phyloP scores from a whole-genome alignment of 257 asterid genomes.

The Salvia hispanica region DNA sequence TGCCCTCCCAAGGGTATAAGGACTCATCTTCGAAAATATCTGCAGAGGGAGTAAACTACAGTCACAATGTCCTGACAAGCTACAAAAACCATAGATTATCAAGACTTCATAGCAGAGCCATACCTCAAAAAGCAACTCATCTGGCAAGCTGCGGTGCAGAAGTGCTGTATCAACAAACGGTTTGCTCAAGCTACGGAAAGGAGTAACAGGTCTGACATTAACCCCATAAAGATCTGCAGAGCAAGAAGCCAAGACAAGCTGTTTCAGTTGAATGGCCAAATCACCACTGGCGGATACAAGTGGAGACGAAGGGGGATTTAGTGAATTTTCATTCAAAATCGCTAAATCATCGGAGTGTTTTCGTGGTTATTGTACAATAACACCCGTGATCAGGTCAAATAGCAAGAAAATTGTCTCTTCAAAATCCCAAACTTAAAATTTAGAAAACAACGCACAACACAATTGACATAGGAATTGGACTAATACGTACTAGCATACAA shows the following conservation, averaged over 20 bases:
- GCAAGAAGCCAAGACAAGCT: slow-evolving; percentile 1
- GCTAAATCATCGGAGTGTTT: too few species aligned
- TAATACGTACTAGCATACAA: background rate
- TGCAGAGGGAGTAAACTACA: slow-evolving; percentile 32
- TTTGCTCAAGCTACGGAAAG: slow-evolving; percentile 68
- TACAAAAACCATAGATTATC: background rate
- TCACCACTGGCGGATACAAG: background rate
- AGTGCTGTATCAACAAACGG: slow-evolving; percentile 63
- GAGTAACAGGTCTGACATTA: slow-evolving; percentile 82
- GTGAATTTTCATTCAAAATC: too few species aligned
- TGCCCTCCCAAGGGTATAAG: slow-evolving; percentile 82
- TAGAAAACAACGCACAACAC: background rate
- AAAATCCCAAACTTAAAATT: too few species aligned
- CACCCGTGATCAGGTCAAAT: too few species aligned
- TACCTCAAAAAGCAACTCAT: slow-evolving; percentile 92
- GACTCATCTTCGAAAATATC: slow-evolving; percentile 78
- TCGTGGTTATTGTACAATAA: too few species aligned
- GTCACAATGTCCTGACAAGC: slow-evolving; percentile 3
- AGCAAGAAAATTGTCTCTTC: too few species aligned
- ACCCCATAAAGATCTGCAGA: slow-evolving; percentile 85
- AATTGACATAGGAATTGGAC: background rate
- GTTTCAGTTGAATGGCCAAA: slow-evolving; percentile 2
- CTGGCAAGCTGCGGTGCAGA: slow-evolving; percentile 78
- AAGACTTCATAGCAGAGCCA: slow-evolving; percentile 4
- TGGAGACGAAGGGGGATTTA: too few species aligned